These are phyloP conservation scores for Lyophyllum atratum DNA, from an alignment of 768 basidiomycete species.

Conservation along the genomic window DNA sequence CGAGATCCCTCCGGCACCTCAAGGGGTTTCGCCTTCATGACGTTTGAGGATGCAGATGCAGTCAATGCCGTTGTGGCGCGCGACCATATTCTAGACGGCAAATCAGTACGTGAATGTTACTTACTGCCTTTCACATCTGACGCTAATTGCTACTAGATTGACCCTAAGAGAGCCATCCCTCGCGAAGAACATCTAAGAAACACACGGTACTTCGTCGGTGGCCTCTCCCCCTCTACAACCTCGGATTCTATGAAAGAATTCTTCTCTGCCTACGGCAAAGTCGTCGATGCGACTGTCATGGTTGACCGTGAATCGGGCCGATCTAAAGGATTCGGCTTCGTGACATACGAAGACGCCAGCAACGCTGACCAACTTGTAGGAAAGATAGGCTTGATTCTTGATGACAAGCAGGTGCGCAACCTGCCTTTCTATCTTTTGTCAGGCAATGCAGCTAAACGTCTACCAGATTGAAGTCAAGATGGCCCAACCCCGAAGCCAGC, in stretches of 20 bases:
- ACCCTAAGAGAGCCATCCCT: conserved; percentile 86
- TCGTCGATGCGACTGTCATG: conserved; percentile 87
- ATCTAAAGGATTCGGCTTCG: conserved; percentile 85
- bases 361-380: conserved; percentile 69
- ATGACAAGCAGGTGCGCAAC: conserved; percentile 69
- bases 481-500: conserved; percentile 72
- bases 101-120: conserved; percentile 49
- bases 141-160: conserved; percentile 53
- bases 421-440: background rate
- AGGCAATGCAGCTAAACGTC: background rate
- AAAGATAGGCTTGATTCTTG: conserved; percentile 65
- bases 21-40: conserved; percentile 83
- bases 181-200: conserved; percentile 76
- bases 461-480: conserved; percentile 79
- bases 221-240: conserved; percentile 66
- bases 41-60: conserved; percentile 67
- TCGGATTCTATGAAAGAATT: conserved; percentile 72
- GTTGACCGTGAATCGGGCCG: conserved; percentile 74
- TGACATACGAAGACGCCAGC: conserved; percentile 72
- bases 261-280: conserved; percentile 73
- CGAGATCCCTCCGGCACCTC: conserved; percentile 76
- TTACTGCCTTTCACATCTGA: too few relatives aligned
- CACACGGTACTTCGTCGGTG: conserved; percentile 83
- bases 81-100: conserved; percentile 77
- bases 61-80: conserved; percentile 66